Base-by-base conservation (phyloP, 2,329 filamentous ascomycete species). In the Xylariaceae sp. region DNA sequence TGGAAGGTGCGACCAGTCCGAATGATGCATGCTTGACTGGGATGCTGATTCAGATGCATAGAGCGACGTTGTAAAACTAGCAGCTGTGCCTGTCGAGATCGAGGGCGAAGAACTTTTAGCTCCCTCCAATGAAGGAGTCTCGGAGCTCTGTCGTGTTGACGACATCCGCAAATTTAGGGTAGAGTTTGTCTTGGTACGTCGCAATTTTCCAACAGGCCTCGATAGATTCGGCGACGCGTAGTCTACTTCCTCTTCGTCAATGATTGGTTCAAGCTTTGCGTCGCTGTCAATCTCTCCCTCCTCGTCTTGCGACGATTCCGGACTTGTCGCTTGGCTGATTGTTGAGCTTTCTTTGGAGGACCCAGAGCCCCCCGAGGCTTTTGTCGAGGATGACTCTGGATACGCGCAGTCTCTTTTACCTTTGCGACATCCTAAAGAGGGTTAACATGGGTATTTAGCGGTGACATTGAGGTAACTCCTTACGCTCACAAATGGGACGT, bases 371-470 rank as follows among this genome's bases (percentile, higher is more conserved):
- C 47, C 42, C 37, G 64, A 52, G 18, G 66, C 61, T 48, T 72
- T 76, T 30, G 67, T 54, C 9, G 67, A 61, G 35, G 79, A 68
- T 22, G 82, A 72, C 36, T 91, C 88, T 3, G 93, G 91, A 62
- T 96, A 98, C 44, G 86, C 74, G 62, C 93, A 98, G 50, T 95
- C 88, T 65, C 93, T 79, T 53, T 83, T 87, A 37, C 91, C 93
- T 66, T 97, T 98, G 54, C 82, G 85, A 64, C 93, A 98, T 57
- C 91, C 89, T 85, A 32, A 37, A 17, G 37, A 26, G 41, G 30
- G 55, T 64, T 48, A 64, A 62, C 48, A 32, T 34, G 18, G 8
- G 29, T 9, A 33, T 26, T 17, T 37, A 33, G 42, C 39, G 40
- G 26, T 39, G 31, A 33, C 29, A 37, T 41, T 39, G 24, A 34